Evolutionary conservation across 352 stramenopile genomes (phyloP).

Genomic region (Globisporangium orthogonon): DNA sequence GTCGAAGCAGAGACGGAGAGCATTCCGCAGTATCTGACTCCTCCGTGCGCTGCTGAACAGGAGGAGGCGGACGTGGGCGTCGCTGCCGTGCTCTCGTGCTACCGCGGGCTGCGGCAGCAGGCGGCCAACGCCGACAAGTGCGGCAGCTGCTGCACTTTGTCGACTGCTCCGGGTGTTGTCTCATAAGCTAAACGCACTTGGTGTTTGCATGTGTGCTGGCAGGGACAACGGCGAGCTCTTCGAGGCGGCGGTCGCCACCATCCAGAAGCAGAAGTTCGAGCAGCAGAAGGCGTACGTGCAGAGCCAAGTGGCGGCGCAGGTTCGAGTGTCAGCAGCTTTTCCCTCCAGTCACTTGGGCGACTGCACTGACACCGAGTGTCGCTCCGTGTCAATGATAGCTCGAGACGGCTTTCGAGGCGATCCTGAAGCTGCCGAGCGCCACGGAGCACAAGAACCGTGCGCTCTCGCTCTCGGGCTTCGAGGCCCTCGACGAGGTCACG

Average conservation of each 20-base stretch:
- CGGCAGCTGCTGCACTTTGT: not conserved
- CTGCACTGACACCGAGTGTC: not conserved
- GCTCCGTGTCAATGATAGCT: conserved; percentile 16
- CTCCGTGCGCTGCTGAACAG: conserved; percentile 17
- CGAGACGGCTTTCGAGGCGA: conserved; percentile 46
- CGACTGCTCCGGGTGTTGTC: no score
- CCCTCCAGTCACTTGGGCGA: no score
- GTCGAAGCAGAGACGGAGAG: not conserved
- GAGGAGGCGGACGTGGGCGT: conserved; percentile 79
- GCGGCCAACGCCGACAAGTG: conserved; percentile 41
- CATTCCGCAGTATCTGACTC: not conserved
- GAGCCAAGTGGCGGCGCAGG: conserved; percentile 49
- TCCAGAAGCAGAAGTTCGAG: conserved; percentile 77
- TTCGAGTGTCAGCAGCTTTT: conserved; percentile 6
- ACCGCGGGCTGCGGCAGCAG: conserved; percentile 54
- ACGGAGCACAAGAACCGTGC: conserved; percentile 18
- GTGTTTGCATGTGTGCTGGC: not conserved
- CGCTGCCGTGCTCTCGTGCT: conserved; percentile 72
- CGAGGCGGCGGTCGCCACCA: conserved; percentile 54
- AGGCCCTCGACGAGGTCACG: conserved; percentile 22
- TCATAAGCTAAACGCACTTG: not conserved
- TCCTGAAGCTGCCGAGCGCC: conserved; percentile 43
- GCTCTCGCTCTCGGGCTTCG: conserved; percentile 65
- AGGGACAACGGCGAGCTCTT: conserved; percentile 74
- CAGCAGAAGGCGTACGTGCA: conserved; percentile 77